phyloP scores from a whole-genome alignment of 495 filamentous ascomycete genomes.

The Xylaria scruposa region DNA sequence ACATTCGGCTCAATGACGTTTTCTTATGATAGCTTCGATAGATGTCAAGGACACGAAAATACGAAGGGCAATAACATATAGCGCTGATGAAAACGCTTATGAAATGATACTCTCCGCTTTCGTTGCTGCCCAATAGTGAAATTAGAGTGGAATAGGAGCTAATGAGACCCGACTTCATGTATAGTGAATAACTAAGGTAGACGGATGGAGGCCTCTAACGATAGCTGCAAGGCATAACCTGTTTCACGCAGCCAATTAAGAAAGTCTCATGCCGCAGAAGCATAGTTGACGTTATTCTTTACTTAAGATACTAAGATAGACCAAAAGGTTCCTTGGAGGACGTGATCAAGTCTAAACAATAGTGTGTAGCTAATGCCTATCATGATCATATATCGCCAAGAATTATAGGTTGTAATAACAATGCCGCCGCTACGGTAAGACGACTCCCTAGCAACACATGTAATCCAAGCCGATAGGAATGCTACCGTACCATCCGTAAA shows the following conservation, averaged over 20 bases:
- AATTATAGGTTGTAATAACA: neutral
- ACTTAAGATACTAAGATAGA: neutral
- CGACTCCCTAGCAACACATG: neutral
- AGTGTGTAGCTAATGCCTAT: neutral
- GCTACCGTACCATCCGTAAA: constrained; percentile 6
- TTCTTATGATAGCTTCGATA: neutral
- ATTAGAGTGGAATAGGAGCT: neutral
- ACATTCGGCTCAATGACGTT: neutral
- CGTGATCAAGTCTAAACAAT: neutral
- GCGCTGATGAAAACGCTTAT: neutral
- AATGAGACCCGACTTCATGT: neutral
- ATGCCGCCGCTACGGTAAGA: constrained; percentile 5
- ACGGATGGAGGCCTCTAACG: neutral
- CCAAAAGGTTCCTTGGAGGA: neutral
- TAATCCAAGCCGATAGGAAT: constrained; percentile 9
- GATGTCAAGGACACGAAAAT: neutral
- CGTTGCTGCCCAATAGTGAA: constrained; percentile 1
- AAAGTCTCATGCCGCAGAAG: neutral
- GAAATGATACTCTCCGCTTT: neutral
- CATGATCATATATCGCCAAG: neutral
- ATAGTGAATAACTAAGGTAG: neutral
- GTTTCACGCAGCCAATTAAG: neutral
- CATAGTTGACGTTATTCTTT: neutral
- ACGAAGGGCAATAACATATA: neutral
- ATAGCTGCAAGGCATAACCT: neutral